Percentiles rank a stretch among this genome's conserved stretches.
phyloP scores from a whole-genome alignment of 2,329 filamentous ascomycete genomes.

The Bipolaris zeicola region DNA sequence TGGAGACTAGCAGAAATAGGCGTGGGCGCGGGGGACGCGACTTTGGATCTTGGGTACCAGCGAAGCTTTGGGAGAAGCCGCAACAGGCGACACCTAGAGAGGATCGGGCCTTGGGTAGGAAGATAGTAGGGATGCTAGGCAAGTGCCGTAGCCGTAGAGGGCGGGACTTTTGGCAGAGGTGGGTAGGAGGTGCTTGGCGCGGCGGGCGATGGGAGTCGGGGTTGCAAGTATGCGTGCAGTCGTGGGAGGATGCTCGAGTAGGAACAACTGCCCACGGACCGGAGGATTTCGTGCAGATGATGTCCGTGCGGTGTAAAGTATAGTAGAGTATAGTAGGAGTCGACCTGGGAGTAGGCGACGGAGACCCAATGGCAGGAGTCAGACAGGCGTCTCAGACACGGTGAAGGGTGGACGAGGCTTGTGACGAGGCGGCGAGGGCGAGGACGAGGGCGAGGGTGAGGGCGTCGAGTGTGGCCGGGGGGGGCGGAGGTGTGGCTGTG shows the following conservation, averaged over 20 bases:
- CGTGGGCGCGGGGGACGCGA: conserved; percentile 9
- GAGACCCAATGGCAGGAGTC: conserved; percentile 45
- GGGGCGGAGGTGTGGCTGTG: conserved; percentile 25
- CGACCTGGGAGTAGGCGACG: conserved; percentile 8
- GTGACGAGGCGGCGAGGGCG: conserved; percentile 34
- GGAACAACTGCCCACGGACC: conserved; percentile 30
- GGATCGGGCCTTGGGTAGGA: conserved; percentile 21
- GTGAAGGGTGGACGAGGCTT: conserved; percentile 42
- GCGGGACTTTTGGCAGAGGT: conserved; percentile 4
- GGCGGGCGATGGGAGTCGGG: not conserved
- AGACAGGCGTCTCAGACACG: conserved; percentile 45
- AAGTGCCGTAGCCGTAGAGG: conserved; percentile 22
- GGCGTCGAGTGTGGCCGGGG: not conserved
- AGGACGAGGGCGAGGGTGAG: conserved; percentile 16
- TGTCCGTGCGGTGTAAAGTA: conserved; percentile 42
- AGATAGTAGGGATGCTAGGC: conserved; percentile 10
- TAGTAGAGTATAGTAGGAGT: no score
- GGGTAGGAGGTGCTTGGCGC: not conserved
- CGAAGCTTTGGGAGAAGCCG: conserved; percentile 43
- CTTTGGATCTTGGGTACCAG: conserved; percentile 13
- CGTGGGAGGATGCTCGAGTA: conserved; percentile 1
- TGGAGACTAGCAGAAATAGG: conserved; percentile 15
- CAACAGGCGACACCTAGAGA: conserved; percentile 46
- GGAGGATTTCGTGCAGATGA: conserved; percentile 62
- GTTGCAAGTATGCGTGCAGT: not conserved